These are phyloP conservation scores for Trypanosoma theileri DNA, from an alignment of 208 protist genomes.

Conservation along the genomic window DNA sequence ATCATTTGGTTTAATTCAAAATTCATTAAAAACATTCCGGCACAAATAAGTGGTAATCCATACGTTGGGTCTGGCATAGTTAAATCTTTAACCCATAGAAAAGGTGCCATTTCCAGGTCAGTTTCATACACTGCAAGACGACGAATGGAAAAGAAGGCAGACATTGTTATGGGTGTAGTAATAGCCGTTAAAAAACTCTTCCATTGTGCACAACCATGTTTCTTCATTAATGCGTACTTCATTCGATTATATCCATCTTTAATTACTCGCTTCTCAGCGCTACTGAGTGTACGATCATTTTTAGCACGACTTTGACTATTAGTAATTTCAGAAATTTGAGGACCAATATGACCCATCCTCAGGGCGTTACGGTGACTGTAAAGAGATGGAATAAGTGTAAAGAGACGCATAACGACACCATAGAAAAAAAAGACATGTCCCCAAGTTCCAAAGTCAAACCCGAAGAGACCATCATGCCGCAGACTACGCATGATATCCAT, in stretches of 20 bases:
- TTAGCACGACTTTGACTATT: constrained; percentile 75
- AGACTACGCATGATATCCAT: constrained; percentile 77
- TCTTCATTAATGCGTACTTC: constrained; percentile 85
- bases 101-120: constrained; percentile 79
- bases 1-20: constrained; percentile 89
- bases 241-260: constrained; percentile 85
- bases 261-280: constrained; percentile 81
- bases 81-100: constrained; percentile 82
- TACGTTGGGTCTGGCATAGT: constrained; percentile 89
- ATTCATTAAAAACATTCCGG: constrained; percentile 83
- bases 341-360: constrained; percentile 70
- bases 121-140: constrained; percentile 82
- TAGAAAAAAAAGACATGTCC: constrained; percentile 85
- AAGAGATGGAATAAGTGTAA: constrained; percentile 73
- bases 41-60: constrained; percentile 73
- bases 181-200: constrained; percentile 77
- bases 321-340: constrained; percentile 79
- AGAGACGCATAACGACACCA: constrained; percentile 69
- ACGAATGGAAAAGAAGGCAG: constrained; percentile 83
- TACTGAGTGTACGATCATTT: constrained; percentile 78
- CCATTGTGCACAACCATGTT: constrained; percentile 80
- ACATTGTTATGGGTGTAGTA: constrained; percentile 77
- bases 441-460: constrained; percentile 76
- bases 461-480: constrained; percentile 69
- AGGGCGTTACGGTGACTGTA: constrained; percentile 86